Base-by-base conservation (phyloP, 2,329 filamentous ascomycete genomes). In the Microsporum canis region DNA sequence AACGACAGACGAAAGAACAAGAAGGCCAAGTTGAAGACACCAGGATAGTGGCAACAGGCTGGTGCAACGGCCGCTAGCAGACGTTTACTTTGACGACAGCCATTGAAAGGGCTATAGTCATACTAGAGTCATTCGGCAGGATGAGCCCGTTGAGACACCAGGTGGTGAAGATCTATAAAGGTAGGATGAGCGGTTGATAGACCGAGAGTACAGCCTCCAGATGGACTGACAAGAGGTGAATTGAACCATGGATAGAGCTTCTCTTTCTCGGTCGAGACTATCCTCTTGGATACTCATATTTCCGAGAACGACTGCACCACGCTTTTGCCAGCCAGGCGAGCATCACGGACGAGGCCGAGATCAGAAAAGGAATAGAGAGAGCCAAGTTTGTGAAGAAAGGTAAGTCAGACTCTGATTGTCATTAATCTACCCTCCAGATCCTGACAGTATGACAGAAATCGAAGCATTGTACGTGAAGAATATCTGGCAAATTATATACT, bases 331-430 rank as follows among this genome's bases (percentile, higher is more conserved):
- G 84, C 55, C 90, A 95, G 67, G 83, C 86, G 1, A 74, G 80
- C 45, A 71, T 96, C 62, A 80, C 78, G 1, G 85, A 94, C 66
- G 87, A 92, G 64, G 83, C 82, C 5, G 81, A 89, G 68, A 96
- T 99, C 57, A 81, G 80, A 47, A 80, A 85, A 63, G 88, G 85
- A 0, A 89, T 99, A 61, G 80, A 83, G 45, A 80, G 87, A 63
- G 92, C 91, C 0, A 84, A 95, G 66, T 96, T 88, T 73, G 90
- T 97, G 3, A 95, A 89, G 75, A 96, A 95, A 80, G 90, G 90
- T 90, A 70, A 61, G 70, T 62, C 5, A 5, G 29, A 43, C 7
- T 14, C 17, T 34, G 51, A 14, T 56, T 39, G 12, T 12, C 36
- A 17, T 12, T 41, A 5, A 43, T 8, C 29, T 29, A 12, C 47